These are phyloP conservation scores for Fusarium pininemorale DNA, from an alignment of 2,329 filamentous ascomycete species.

Conservation along the genomic window DNA sequence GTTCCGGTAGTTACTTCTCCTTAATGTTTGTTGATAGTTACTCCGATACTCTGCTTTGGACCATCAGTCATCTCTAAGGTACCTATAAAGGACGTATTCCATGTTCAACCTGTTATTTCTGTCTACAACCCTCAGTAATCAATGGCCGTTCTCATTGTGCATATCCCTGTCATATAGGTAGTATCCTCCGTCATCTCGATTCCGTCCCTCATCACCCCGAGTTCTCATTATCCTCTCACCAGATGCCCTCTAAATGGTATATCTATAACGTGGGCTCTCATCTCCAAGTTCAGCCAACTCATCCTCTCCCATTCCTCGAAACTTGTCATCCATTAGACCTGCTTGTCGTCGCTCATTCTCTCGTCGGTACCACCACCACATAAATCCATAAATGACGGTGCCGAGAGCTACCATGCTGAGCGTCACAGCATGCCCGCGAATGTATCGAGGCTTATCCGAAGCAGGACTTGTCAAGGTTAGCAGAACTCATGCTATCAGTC, in stretches of 20 bases:
- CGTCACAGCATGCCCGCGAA: conserved; percentile 69
- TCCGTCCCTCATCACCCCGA: neutral
- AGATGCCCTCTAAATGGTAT: conserved; percentile 48
- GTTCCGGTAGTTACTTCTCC: neutral
- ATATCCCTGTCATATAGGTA: neutral
- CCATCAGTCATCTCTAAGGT: neutral
- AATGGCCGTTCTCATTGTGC: neutral
- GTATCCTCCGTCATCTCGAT: neutral
- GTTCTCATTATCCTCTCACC: neutral
- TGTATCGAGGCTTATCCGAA: conserved; percentile 64
- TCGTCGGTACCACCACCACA: conserved; percentile 62
- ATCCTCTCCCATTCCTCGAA: conserved; percentile 55
- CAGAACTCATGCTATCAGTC: neutral
- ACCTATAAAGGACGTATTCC: neutral
- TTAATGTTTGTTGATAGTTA: neutral
- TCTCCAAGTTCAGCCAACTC: conserved; percentile 62
- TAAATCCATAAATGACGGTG: conserved; percentile 59
- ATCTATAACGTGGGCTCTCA: conserved; percentile 60
- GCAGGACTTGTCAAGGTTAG: conserved; percentile 51
- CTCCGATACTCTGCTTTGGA: neutral
- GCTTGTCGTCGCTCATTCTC: conserved; percentile 58
- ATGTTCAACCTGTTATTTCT: neutral
- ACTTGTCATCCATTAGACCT: conserved; percentile 50
- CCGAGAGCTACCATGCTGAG: conserved; percentile 66
- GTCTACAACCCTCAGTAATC: neutral